Percentiles rank a stretch among this genome's conserved stretches.
Evolutionary conservation across 768 basidiomycete species (phyloP).

Genomic region (Polyporus arcularius): DNA sequence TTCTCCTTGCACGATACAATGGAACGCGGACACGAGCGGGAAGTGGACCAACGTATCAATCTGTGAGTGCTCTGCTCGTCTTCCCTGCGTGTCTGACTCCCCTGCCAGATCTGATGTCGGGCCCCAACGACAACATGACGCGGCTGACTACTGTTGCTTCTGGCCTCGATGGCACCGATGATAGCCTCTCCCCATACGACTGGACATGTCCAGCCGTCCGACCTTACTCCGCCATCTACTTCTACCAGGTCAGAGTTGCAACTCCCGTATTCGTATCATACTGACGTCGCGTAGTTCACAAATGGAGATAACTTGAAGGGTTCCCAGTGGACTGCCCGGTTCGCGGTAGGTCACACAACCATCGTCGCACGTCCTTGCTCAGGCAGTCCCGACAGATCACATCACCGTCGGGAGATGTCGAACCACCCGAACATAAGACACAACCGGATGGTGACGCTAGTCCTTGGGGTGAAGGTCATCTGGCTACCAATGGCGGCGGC

Average conservation of each 20-base stretch:
- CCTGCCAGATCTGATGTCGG: constrained; percentile 39
- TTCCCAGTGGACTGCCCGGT: constrained; percentile 40
- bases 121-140: constrained; percentile 39
- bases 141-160: constrained; percentile 31
- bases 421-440: constrained; percentile 28
- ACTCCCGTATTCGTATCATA: neutral
- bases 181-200: constrained; percentile 31
- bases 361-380: neutral
- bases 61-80: constrained; percentile 26
- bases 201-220: constrained; percentile 41
- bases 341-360: constrained; percentile 32
- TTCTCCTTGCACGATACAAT: constrained; percentile 36
- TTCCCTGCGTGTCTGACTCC: neutral
- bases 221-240: constrained; percentile 41
- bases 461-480: constrained; percentile 39
- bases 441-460: constrained; percentile 39
- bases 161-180: constrained; percentile 36
- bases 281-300: constrained; percentile 28
- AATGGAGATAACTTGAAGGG: constrained; percentile 27
- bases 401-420: constrained; percentile 31
- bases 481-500: constrained; percentile 1
- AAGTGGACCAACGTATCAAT: constrained; percentile 40
- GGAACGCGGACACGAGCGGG: constrained; percentile 33
- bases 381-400: constrained; percentile 31
- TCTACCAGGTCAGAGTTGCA: constrained; percentile 36